phyloP scores from a whole-genome alignment of 306 rosid genomes.

The Prunus dulcis region DNA sequence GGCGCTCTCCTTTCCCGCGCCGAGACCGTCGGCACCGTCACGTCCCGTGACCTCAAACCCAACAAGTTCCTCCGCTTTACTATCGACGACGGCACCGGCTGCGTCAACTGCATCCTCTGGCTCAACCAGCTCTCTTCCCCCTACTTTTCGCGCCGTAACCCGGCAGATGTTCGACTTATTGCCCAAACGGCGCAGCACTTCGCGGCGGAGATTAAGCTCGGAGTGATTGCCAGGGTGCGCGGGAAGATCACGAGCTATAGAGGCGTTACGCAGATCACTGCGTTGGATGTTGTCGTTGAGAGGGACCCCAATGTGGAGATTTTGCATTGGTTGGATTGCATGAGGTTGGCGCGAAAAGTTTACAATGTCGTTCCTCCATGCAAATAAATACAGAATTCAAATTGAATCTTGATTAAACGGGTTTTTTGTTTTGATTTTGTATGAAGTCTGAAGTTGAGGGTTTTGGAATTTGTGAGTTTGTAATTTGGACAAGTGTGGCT shows the following conservation, averaged over 20 bases:
- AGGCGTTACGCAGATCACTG: conserved; percentile 64
- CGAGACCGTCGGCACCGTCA: conserved; percentile 59
- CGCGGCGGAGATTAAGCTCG: conserved; percentile 35
- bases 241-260: conserved; percentile 48
- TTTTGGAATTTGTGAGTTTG: neutral
- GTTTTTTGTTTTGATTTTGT: neutral
- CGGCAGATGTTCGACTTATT: conserved; percentile 39
- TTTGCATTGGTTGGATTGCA: conserved; percentile 68
- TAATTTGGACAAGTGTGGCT: neutral
- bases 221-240: conserved; percentile 61
- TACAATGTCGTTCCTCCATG: conserved; percentile 30
- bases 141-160: conserved; percentile 42
- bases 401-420: neutral
- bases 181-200: conserved; percentile 35
- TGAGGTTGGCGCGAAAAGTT: conserved; percentile 59
- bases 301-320: conserved; percentile 72
- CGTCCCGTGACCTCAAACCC: conserved; percentile 50
- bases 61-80: conserved; percentile 48
- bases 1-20: conserved; percentile 46
- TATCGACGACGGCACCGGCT: conserved; percentile 69
- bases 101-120: conserved; percentile 73
- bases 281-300: conserved; percentile 62
- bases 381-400: neutral
- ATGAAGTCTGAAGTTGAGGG: neutral
- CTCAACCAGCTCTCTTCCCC: conserved; percentile 64